A percentile compares a stretch with the other conserved stretches of the same genome.
Evolutionary conservation across 192 early-diverging fungal species (phyloP).

Genomic region (Entophlyctis luteolus): DNA sequence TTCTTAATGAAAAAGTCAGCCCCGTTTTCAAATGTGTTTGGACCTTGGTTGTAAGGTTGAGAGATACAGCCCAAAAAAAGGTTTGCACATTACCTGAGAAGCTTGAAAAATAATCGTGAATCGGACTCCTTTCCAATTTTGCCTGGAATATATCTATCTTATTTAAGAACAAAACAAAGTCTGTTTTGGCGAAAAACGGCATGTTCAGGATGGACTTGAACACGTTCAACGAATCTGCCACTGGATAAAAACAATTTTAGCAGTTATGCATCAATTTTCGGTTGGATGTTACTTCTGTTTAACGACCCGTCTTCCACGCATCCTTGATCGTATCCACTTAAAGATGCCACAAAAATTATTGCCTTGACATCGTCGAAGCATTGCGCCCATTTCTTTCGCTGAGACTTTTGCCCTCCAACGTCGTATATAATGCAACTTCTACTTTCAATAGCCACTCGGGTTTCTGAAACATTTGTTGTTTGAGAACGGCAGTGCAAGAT

Average conservation of each 20-base stretch:
- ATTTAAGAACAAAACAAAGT: slow-evolving; percentile 49
- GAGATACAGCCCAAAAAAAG: not conserved
- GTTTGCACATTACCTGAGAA: not conserved
- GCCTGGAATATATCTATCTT: slow-evolving; percentile 48
- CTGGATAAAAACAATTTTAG: slow-evolving; percentile 5
- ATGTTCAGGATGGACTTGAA: slow-evolving; percentile 43
- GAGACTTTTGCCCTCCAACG: slow-evolving; percentile 55
- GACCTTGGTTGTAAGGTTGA: slow-evolving; percentile 11
- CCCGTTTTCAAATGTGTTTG: slow-evolving; percentile 39
- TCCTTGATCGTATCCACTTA: slow-evolving; percentile 51
- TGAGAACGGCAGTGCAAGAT: not conserved
- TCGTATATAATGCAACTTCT: slow-evolving; percentile 41
- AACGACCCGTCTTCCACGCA: slow-evolving; percentile 46
- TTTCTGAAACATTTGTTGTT: not conserved
- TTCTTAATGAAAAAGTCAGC: slow-evolving; percentile 42
- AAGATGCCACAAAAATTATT: slow-evolving; percentile 57
- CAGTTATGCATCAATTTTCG: not conserved
- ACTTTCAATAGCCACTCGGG: not conserved
- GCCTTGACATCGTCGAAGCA: slow-evolving; percentile 58
- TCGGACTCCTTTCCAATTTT: slow-evolving; percentile 31
- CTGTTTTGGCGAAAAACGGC: slow-evolving; percentile 32
- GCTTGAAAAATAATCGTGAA: slow-evolving; percentile 43
- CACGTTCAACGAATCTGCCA: slow-evolving; percentile 39
- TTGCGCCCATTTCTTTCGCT: slow-evolving; percentile 55
- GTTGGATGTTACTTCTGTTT: slow-evolving; percentile 36